Percentiles rank a stretch among this genome's conserved stretches.
Conservation (phyloP, 768 basidiomycete genomes). For the Lactarius trivialis region DNA sequence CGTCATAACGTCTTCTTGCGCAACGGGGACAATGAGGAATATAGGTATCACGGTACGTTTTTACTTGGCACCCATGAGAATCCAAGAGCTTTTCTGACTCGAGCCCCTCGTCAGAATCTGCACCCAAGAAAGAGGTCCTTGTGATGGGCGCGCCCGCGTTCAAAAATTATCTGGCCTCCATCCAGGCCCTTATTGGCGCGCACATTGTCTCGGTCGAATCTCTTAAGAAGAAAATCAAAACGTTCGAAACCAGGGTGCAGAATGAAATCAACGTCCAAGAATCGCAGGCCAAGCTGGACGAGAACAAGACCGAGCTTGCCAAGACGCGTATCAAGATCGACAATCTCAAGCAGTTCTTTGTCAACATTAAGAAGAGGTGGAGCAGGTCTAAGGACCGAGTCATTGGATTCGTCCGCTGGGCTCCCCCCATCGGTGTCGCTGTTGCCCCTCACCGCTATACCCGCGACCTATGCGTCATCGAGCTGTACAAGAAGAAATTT, state of each 20-base stretch:
- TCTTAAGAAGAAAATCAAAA: conserved; percentile 22
- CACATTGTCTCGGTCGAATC: conserved; percentile 18
- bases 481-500: conserved; percentile 28
- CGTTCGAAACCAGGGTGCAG: conserved; percentile 17
- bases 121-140: conserved; percentile 27
- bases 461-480: conserved; percentile 26
- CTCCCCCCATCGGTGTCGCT: conserved; percentile 25
- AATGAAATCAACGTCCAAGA: conserved; percentile 20
- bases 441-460: conserved; percentile 25
- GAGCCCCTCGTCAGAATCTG: conserved; percentile 17
- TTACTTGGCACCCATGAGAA: conserved; percentile 9
- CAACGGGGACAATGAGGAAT: no score
- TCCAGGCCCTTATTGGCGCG: conserved; percentile 27
- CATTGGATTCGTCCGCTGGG: conserved; percentile 28
- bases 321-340: conserved; percentile 24
- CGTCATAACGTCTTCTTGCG: conserved; percentile 25
- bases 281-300: conserved; percentile 22
- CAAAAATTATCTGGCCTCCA: conserved; percentile 24
- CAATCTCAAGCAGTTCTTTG: conserved; percentile 25
- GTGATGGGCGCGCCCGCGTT: conserved; percentile 27
- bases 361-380: conserved; percentile 25
- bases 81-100: conserved; percentile 21
- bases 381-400: conserved; percentile 25
- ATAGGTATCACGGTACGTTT: conserved; percentile 15
- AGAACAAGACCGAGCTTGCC: conserved; percentile 21